Conservation (phyloP, 306 rosid species). For the Canavalia ensiformis region DNA sequence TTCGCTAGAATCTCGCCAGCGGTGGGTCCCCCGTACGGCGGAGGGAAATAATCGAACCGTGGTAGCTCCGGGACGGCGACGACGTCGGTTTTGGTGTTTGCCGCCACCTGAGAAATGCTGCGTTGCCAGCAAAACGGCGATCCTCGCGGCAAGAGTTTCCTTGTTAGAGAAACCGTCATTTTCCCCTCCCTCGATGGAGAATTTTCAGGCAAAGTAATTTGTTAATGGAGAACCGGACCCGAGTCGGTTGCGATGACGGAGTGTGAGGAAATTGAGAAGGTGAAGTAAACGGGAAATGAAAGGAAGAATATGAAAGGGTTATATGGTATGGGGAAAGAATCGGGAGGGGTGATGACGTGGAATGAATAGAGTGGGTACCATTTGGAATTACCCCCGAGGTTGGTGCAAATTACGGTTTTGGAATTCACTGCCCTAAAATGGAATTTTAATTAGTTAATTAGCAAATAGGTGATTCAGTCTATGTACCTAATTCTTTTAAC, state of each 20-base stretch:
- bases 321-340: slow-evolving; percentile 39
- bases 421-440: not conserved
- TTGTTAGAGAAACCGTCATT: slow-evolving; percentile 56
- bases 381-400: no score
- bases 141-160: slow-evolving; percentile 32
- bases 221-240: not conserved
- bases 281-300: not conserved
- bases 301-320: not conserved
- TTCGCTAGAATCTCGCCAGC: slow-evolving; percentile 74
- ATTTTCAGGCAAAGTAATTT: not conserved
- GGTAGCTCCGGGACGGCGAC: slow-evolving; percentile 57
- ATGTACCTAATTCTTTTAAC: no score
- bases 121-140: slow-evolving; percentile 46
- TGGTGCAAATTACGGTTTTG: slow-evolving; percentile 27
- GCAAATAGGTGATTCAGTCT: no score
- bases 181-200: not conserved
- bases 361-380: not conserved
- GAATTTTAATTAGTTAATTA: not conserved
- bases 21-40: slow-evolving; percentile 77
- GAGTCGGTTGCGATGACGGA: not conserved
- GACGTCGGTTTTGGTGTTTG: slow-evolving; percentile 41
- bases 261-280: not conserved
- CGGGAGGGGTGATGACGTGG: slow-evolving; percentile 40
- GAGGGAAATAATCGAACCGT: slow-evolving; percentile 76
- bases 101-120: slow-evolving; percentile 54